These are phyloP conservation scores for Eudorina sp. DNA, from an alignment of 139 green algal species.

Conservation along the genomic window DNA sequence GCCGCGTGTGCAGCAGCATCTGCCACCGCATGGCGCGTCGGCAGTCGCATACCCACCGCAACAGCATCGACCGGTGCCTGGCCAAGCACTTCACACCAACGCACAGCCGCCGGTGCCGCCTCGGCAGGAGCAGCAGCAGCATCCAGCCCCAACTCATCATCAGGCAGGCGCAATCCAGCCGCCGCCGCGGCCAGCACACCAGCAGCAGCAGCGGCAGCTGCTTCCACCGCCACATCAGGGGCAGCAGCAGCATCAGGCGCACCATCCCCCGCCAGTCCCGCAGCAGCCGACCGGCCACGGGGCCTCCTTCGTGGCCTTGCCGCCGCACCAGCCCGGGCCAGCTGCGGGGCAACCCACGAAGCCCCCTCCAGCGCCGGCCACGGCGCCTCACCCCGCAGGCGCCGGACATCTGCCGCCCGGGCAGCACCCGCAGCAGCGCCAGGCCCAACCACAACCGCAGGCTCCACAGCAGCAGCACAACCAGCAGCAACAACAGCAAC, in stretches of 20 bases:
- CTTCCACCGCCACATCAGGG: not conserved
- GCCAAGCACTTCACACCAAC: no score
- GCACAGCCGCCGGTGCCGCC: no score
- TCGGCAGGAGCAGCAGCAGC: not conserved
- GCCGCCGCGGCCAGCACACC: not conserved
- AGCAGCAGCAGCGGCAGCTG: not conserved
- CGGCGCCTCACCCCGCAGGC: no score
- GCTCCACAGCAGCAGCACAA: no score
- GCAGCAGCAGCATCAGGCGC: not conserved
- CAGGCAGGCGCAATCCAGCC: not conserved
- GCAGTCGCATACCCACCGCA: not conserved
- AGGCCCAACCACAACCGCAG: not conserved
- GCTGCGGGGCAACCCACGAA: no score
- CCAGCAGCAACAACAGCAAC: not conserved
- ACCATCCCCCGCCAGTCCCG: not conserved
- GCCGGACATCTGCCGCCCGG: not conserved
- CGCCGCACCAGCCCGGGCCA: no score
- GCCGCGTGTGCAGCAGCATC: not conserved
- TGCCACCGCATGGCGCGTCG: not conserved
- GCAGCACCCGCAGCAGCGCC: not conserved
- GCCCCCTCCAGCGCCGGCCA: no score
- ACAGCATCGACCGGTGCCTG: no score
- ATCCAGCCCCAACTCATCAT: not conserved
- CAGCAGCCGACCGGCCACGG: not conserved
- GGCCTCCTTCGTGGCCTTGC: not conserved